Evolutionary conservation across 345 rosid genomes (phyloP).

Genomic region (Corymbia maculata): DNA sequence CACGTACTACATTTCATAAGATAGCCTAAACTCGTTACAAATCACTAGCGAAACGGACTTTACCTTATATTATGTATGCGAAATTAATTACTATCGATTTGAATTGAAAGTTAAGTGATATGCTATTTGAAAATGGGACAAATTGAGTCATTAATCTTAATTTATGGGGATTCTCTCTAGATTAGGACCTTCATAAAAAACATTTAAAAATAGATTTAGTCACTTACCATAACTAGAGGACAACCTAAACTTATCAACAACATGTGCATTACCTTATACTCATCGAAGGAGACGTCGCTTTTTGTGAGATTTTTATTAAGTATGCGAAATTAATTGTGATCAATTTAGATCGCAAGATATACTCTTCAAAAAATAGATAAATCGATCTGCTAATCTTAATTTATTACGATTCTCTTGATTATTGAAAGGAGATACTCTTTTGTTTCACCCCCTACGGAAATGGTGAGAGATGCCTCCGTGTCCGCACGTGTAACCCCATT

Average conservation of each 20-base stretch:
- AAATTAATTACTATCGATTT: neutral
- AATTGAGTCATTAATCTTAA: neutral
- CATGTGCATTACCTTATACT: neutral
- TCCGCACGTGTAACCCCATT: neutral
- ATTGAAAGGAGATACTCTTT: neutral
- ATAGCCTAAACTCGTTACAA: too few relatives aligned
- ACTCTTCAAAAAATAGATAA: too few relatives aligned
- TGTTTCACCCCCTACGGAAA: neutral
- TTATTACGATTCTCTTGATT: neutral
- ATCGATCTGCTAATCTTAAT: neutral
- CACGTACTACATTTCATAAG: too few relatives aligned
- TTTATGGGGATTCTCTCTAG: neutral
- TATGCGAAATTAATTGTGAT: rapidly evolving
- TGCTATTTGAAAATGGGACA: neutral
- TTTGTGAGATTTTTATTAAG: too few relatives aligned
- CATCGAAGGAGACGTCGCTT: neutral
- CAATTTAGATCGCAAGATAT: too few relatives aligned
- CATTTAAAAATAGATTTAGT: neutral
- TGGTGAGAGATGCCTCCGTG: neutral
- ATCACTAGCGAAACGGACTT: neutral
- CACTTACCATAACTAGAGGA: neutral
- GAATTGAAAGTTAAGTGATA: neutral
- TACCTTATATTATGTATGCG: neutral
- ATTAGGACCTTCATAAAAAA: neutral
- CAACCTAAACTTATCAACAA: neutral